Evolutionary conservation across 2,329 filamentous ascomycete species (phyloP).

Genomic region (Metarhizium rileyi): DNA sequence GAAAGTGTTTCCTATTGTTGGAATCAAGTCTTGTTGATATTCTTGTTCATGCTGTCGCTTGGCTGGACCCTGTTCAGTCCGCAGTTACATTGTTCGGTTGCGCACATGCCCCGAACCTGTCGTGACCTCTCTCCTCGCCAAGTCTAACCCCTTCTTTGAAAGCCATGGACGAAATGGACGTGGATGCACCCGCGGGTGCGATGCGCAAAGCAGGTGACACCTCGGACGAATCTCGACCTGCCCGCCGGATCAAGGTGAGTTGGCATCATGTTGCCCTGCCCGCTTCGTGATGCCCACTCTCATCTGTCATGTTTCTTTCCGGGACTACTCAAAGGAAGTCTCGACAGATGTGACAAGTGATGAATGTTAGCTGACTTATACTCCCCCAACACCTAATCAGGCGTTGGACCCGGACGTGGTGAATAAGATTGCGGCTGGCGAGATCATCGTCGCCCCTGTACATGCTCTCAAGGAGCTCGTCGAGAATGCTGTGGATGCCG

Average conservation of each 20-base stretch:
- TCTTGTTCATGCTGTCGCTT: background rate
- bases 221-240: slow-evolving; percentile 27
- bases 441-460: slow-evolving; percentile 95
- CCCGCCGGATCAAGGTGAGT: slow-evolving; percentile 38
- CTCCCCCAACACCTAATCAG: slow-evolving; percentile 28
- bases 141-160: background rate
- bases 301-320: background rate
- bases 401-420: slow-evolving; percentile 86
- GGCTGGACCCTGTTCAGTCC: background rate
- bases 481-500: slow-evolving; percentile 96
- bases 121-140: background rate
- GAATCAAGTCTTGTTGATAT: background rate
- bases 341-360: background rate
- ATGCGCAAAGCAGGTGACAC: slow-evolving; percentile 40
- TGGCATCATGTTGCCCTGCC: background rate
- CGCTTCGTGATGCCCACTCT: slow-evolving; percentile 8
- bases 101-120: background rate
- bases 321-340: background rate
- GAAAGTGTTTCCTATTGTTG: background rate
- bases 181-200: slow-evolving; percentile 29
- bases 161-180: slow-evolving; percentile 31
- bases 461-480: slow-evolving; percentile 95
- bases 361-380: background rate
- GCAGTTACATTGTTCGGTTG: background rate
- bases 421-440: slow-evolving; percentile 96